Evolutionary conservation across 176 grass and related monocot species (phyloP).

Genomic region (Musa itinerans): DNA sequence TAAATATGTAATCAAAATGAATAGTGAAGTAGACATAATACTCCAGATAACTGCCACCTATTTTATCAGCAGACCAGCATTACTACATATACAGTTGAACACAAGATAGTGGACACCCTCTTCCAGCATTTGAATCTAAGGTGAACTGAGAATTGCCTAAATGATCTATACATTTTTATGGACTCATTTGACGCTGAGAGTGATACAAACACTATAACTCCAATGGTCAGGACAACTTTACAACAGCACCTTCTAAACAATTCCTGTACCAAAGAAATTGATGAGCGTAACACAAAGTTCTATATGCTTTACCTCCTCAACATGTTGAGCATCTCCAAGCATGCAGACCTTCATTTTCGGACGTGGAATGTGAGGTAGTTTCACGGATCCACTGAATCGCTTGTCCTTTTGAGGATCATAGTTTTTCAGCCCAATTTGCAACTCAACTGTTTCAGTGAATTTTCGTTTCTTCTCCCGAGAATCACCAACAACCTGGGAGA

Average conservation of each 20-base stretch:
- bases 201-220: not conserved
- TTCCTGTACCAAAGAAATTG: not conserved
- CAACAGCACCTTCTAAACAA: too few species aligned
- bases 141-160: too few species aligned
- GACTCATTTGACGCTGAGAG: not conserved
- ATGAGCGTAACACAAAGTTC: too few species aligned
- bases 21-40: too few species aligned
- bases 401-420: not conserved
- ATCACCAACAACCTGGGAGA: not conserved
- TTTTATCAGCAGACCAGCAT: not conserved
- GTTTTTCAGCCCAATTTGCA: not conserved
- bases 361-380: slow-evolving; percentile 2
- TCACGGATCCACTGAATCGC: slow-evolving; percentile 4
- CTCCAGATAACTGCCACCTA: not conserved
- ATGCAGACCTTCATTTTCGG: slow-evolving; percentile 10
- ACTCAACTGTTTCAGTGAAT: slow-evolving; percentile 3
- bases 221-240: too few species aligned
- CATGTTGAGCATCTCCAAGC: slow-evolving; percentile 11
- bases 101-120: not conserved
- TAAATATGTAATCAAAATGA: too few species aligned
- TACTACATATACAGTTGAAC: not conserved
- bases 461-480: slow-evolving; percentile 7
- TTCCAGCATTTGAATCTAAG: not conserved
- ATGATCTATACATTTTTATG: too few species aligned
- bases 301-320: not conserved